These are phyloP conservation scores for Poteriospumella lacustris DNA, from an alignment of 108 stramenopile species.

Conservation along the genomic window DNA sequence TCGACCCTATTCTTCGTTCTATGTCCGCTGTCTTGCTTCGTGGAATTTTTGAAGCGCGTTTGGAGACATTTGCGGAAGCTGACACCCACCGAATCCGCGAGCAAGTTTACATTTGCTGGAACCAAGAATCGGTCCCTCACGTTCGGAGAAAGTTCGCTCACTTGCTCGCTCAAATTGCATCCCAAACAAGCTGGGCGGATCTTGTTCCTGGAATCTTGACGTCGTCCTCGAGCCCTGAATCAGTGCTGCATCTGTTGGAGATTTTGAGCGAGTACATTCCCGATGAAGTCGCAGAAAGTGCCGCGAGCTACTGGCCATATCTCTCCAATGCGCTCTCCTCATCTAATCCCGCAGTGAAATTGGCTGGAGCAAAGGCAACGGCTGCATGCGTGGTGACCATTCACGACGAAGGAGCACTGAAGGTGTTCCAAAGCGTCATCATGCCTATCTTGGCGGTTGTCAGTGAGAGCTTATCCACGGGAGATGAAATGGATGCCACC, in stretches of 20 bases:
- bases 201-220: not conserved
- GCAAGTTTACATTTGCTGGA: not conserved
- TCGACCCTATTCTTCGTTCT: not conserved
- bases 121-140: not conserved
- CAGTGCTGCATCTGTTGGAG: not conserved
- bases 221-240: not conserved
- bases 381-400: not conserved
- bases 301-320: not conserved
- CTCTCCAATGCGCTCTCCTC: not conserved
- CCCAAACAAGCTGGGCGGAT: not conserved
- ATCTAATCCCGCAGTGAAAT: not conserved
- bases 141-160: not conserved
- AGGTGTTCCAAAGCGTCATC: not conserved
- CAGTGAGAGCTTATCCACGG: not conserved
- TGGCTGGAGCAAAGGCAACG: constrained; percentile 11
- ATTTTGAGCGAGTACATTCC: constrained; percentile 18
- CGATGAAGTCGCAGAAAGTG: not conserved
- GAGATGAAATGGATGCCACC: constrained; percentile 27
- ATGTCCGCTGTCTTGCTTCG: not conserved
- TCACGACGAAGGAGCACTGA: not conserved
- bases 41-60: not conserved
- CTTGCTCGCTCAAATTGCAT: constrained; percentile 1
- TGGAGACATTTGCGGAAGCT: not conserved
- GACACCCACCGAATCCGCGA: not conserved
- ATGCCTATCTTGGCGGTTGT: not conserved